These are phyloP conservation scores for Cymbopogon citratus DNA, from an alignment of 176 grass and related monocot genomes.

Conservation along the genomic window DNA sequence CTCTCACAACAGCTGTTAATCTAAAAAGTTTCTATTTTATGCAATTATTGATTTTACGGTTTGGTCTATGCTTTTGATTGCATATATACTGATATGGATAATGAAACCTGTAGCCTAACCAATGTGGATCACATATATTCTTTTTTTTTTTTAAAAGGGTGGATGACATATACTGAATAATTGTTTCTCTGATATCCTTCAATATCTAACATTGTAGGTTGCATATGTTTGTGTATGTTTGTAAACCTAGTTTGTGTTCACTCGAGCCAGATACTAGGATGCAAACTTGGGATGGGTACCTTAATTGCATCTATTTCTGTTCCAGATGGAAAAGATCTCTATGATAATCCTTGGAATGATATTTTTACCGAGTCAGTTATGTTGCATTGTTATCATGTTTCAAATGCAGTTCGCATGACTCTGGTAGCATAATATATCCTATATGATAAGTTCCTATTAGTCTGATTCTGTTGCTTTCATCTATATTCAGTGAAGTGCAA, in stretches of 20 bases:
- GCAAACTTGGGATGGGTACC: background rate
- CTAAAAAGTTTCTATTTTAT: background rate
- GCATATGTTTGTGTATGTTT: background rate
- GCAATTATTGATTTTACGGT: background rate
- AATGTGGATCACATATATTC: constrained; percentile 5
- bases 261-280: background rate
- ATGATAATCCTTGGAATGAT: background rate
- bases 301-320: background rate
- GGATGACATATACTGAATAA: too few species aligned
- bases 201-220: background rate
- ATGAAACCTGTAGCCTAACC: background rate
- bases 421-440: background rate
- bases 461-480: background rate
- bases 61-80: background rate
- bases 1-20: background rate
- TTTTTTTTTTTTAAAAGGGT: too few species aligned
- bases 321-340: background rate
- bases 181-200: background rate
- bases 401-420: background rate
- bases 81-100: background rate
- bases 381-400: too few species aligned
- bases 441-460: background rate
- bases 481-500: background rate
- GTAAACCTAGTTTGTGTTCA: background rate
- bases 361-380: too few species aligned